A percentile compares a stretch with the other conserved stretches of the same genome.
Conservation (phyloP, 2,329 filamentous ascomycete genomes). For the Aspergillus chevalieri region DNA sequence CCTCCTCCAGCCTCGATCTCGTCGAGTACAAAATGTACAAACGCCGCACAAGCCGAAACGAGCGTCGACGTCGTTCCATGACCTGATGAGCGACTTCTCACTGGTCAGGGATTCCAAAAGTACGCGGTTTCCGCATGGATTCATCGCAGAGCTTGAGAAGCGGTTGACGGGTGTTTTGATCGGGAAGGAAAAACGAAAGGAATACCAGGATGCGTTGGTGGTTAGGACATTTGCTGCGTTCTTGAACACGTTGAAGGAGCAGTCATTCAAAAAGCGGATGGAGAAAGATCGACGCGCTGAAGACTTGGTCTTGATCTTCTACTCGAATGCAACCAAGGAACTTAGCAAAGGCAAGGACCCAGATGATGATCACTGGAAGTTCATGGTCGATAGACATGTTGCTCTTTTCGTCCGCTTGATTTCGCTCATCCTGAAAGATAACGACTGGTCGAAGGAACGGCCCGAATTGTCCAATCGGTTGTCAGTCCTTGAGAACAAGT, state of each 20-base stretch:
- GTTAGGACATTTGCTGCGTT: conserved; percentile 94
- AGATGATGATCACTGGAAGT: conserved; percentile 83
- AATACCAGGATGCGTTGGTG: conserved; percentile 83
- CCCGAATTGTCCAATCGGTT: conserved; percentile 77
- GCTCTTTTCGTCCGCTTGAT: conserved; percentile 89
- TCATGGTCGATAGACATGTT: conserved; percentile 87
- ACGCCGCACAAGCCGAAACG: conserved; percentile 60
- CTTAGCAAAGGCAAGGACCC: conserved; percentile 68
- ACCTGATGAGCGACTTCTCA: conserved; percentile 83
- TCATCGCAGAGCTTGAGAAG: conserved; percentile 66
- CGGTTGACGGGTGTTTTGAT: conserved; percentile 73
- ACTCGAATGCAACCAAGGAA: conserved; percentile 87
- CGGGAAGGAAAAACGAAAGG: conserved; percentile 75
- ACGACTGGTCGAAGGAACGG: conserved; percentile 77
- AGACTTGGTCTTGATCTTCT: conserved; percentile 91
- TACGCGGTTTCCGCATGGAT: conserved; percentile 64
- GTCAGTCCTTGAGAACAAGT: conserved; percentile 80
- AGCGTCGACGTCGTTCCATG: conserved; percentile 65
- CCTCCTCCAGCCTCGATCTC: conserved; percentile 82
- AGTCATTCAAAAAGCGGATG: conserved; percentile 79
- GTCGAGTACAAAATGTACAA: conserved; percentile 78
- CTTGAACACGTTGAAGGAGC: conserved; percentile 86
- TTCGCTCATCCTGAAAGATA: conserved; percentile 69
- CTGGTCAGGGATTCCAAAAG: conserved; percentile 62
- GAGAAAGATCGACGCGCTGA: conserved; percentile 92